These are phyloP conservation scores for Margaritispora aquatica DNA, from an alignment of 495 filamentous ascomycete genomes.

Conservation along the genomic window DNA sequence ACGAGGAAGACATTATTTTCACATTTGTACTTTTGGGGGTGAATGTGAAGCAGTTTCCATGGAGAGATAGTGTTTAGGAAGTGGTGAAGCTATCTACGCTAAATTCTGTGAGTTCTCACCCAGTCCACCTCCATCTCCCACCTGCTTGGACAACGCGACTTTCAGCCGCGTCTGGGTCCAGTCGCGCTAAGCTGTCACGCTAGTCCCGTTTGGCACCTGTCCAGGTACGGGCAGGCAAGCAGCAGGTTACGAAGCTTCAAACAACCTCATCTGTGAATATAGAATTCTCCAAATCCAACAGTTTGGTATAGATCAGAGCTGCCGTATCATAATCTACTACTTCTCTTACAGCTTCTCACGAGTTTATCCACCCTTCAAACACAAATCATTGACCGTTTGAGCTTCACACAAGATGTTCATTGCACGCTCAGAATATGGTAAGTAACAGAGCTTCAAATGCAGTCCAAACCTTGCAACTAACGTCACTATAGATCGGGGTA, in stretches of 20 bases:
- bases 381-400: not conserved
- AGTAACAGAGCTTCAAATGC: slow-evolving; percentile 21
- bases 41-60: no score
- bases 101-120: not conserved
- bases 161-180: not conserved
- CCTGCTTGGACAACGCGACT: not conserved
- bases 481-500: slow-evolving; percentile 76
- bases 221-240: not conserved
- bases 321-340: not conserved
- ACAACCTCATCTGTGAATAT: not conserved
- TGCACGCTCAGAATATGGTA: slow-evolving; percentile 99
- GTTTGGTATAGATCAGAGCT: not conserved
- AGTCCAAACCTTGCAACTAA: slow-evolving; percentile 25
- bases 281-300: not conserved
- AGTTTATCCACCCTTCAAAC: not conserved
- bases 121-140: not conserved
- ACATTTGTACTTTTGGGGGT: slow-evolving; percentile 17
- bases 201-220: not conserved
- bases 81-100: no score
- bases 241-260: not conserved
- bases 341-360: not conserved
- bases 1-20: slow-evolving; percentile 23
- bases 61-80: no score
- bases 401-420: slow-evolving; percentile 86
- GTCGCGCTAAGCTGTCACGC: not conserved